A percentile compares a stretch with the other conserved stretches of the same genome.
These are phyloP conservation scores for Hamigera avellanea DNA, from an alignment of 495 filamentous ascomycete species.

Conservation along the genomic window DNA sequence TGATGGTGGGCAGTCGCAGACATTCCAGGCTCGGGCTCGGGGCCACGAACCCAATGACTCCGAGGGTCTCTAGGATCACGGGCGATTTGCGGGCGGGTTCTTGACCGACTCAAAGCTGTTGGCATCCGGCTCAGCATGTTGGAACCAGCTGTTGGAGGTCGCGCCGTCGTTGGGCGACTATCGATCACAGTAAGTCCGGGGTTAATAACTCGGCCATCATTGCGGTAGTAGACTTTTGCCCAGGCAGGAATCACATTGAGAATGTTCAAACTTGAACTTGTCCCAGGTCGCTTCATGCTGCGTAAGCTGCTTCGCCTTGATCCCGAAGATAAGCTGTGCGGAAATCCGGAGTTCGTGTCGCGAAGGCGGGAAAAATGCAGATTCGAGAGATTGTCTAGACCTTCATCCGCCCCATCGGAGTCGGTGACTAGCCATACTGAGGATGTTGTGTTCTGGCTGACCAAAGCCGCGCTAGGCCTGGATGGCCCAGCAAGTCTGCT, in stretches of 20 bases:
- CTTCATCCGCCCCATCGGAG: conserved; percentile 23
- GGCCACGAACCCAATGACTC: conserved; percentile 28
- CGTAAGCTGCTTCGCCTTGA: conserved; percentile 28
- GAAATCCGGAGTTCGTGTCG: conserved; percentile 18
- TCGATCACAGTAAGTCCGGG: conserved; percentile 25
- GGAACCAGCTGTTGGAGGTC: conserved; percentile 20
- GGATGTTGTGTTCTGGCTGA: conserved; percentile 24
- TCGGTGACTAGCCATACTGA: conserved; percentile 38
- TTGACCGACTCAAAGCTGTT: conserved; percentile 11
- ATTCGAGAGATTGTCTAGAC: conserved; percentile 29
- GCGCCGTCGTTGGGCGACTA: conserved; percentile 19
- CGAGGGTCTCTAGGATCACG: conserved; percentile 33
- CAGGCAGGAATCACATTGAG: conserved; percentile 39
- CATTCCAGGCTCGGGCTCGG: conserved; percentile 11
- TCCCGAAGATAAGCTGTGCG: conserved; percentile 22
- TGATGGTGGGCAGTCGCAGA: conserved; percentile 15
- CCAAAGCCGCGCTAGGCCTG: conserved; percentile 14
- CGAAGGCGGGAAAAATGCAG: conserved; percentile 18
- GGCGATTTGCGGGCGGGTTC: conserved; percentile 4
- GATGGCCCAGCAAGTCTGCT: conserved; percentile 10
- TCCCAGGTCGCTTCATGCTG: conserved; percentile 27
- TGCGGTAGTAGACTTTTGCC: conserved; percentile 36
- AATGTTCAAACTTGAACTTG: conserved; percentile 37
- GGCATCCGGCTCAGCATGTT: conserved; percentile 21
- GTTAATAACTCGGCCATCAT: conserved; percentile 19